phyloP scores from a whole-genome alignment of 257 asterid species.

The Salvia splendens region DNA sequence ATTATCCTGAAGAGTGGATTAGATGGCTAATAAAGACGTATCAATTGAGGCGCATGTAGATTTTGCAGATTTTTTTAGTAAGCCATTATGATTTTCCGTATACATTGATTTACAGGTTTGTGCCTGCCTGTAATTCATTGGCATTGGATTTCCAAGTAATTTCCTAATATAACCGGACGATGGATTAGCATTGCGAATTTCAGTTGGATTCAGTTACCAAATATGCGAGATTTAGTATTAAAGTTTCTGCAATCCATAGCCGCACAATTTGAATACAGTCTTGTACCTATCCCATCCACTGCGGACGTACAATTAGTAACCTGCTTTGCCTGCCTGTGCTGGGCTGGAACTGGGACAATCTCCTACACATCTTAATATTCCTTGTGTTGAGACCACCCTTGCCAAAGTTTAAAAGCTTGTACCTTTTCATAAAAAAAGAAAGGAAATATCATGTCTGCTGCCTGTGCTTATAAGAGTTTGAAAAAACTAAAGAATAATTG shows the following conservation, averaged over 20 bases:
- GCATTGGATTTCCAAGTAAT: conserved; percentile 17
- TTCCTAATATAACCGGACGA: conserved; percentile 10
- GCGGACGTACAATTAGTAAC: conserved; percentile 3
- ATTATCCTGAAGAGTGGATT: conserved; percentile 7
- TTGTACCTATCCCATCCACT: conserved; percentile 15
- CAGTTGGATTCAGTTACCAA: conserved; percentile 10
- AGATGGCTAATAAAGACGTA: conserved; percentile 18
- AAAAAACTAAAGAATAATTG: conserved; percentile 6
- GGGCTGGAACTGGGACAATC: conserved; percentile 24
- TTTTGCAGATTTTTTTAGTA: conserved; percentile 24
- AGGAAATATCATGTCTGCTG: background rate
- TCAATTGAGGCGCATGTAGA: background rate
- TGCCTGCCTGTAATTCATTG: conserved; percentile 19
- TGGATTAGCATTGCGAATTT: conserved; percentile 6
- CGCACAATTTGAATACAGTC: background rate
- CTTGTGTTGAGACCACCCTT: conserved; percentile 18
- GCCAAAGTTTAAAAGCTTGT: background rate
- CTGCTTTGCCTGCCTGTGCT: conserved; percentile 8
- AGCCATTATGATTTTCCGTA: conserved; percentile 32
- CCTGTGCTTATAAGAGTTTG: conserved; percentile 17
- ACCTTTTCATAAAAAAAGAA: background rate
- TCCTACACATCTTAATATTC: background rate
- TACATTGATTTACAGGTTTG: conserved; percentile 25
- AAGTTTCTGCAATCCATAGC: conserved; percentile 4
- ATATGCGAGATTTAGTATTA: background rate